Conservation (phyloP, 129 eudicot genomes). For the Artemisia annua region DNA sequence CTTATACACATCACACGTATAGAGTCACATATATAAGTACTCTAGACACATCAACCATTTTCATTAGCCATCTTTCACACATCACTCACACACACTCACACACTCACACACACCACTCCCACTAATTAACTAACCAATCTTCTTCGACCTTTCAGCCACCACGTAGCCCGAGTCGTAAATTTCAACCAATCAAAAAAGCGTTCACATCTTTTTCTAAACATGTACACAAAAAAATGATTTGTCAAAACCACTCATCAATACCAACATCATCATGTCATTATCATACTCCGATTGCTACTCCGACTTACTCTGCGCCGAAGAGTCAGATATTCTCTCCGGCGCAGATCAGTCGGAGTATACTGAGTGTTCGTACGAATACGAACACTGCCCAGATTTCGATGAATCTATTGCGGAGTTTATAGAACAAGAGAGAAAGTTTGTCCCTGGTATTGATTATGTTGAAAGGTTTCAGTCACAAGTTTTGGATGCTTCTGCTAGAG, state of each 20-base stretch:
- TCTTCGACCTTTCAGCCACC: conserved; percentile 6
- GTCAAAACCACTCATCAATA: conserved; percentile 33
- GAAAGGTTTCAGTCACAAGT: conserved; percentile 48
- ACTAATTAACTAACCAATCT: conserved; percentile 23
- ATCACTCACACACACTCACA: too few species aligned
- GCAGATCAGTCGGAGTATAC: conserved; percentile 36
- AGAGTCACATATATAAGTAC: conserved; percentile 30
- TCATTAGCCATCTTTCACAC: conserved; percentile 31
- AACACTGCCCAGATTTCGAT: conserved; percentile 48
- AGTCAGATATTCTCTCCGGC: conserved; percentile 55
- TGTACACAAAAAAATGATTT: conserved; percentile 51
- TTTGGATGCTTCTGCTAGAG: conserved; percentile 66
- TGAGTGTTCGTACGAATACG: conserved; percentile 53
- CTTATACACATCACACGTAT: conserved; percentile 1
- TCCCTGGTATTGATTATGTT: conserved; percentile 50
- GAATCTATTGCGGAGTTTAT: conserved; percentile 77
- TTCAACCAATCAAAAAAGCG: neutral
- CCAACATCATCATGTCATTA: conserved; percentile 54
- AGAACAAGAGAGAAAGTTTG: conserved; percentile 68
- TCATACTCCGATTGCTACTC: conserved; percentile 74
- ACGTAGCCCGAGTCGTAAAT: conserved; percentile 3
- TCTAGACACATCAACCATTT: conserved; percentile 24
- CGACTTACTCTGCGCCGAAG: conserved; percentile 91
- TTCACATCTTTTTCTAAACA: conserved; percentile 9
- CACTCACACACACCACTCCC: conserved; percentile 15